Base-by-base conservation (phyloP, 1,284 basidiomycete species). In the Neonothopanus nambi region DNA sequence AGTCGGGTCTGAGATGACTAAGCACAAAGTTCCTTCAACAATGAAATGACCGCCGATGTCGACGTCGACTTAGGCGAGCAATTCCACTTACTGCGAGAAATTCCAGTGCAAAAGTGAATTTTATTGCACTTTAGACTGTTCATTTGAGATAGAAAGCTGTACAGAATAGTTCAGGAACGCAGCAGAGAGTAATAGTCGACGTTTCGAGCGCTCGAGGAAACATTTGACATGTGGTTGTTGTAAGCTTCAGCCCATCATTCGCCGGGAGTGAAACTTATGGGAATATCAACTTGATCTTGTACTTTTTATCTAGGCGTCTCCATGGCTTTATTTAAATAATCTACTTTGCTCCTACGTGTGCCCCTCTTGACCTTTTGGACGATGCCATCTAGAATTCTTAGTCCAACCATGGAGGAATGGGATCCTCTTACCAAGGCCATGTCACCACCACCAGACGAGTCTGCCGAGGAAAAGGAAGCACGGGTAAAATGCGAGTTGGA, bases 381-480 rank as follows among this genome's bases (percentile, higher is more conserved):
- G 20, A 57, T 57, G 56, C 56, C 56, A 3, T 46, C 56, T 26
- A 50, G 52, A 52, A 30, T 54, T 3, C 41, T 33, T 20, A 48
- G 20, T 1, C 30, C 54, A 15, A 13, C 53, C 24, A 47, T 51
- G 26, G 67, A 70, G 13, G 62, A 76, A 7, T 30, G 24, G 36
- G 86, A 89, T 65, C 84, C 83, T 3, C 74, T 89, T 37, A 70
- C 78, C 1, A 66, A 64, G 33, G 65, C 67, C 5, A 58, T 83
- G 3, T 77, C 77, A 0, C 87, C 87, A 0, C 83, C 85, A 0
- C 68, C 73, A 5, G 72, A 80, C 61, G 89, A 91, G 70, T 76
- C 82, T 0, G 61, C 67, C 1, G 70, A 69, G 18, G 76, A 87
- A 55, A 73, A 79, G 4, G 71, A 77, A 39, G 69, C 62, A 1